Conservation (phyloP, 352 stramenopile species). For the Phytophthora tentaculata region DNA sequence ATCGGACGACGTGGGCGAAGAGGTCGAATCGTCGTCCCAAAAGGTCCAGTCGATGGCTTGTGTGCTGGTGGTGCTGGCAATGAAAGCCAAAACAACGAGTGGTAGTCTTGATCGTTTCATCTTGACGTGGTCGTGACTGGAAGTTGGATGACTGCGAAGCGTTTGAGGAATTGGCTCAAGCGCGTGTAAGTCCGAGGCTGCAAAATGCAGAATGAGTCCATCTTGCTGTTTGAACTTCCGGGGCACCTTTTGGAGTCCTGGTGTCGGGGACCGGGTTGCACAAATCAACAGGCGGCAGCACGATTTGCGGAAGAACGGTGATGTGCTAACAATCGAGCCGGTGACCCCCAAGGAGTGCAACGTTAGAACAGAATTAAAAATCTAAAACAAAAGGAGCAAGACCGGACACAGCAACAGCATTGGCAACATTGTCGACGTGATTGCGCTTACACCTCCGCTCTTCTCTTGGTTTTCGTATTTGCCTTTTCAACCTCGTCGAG, state of each 20-base stretch:
- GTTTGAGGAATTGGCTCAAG: conserved; percentile 6
- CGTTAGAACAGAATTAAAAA: conserved; percentile 21
- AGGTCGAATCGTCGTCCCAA: conserved; percentile 31
- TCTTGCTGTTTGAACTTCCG: conserved; percentile 11
- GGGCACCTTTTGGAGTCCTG: conserved; percentile 8
- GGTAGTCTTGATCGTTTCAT: conserved; percentile 4
- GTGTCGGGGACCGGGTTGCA: conserved; percentile 8
- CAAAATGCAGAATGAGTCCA: conserved; percentile 36
- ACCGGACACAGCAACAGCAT: neutral
- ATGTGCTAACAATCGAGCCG: conserved; percentile 36
- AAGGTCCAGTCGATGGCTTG: conserved; percentile 42
- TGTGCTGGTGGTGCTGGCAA: conserved; percentile 27
- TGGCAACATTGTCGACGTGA: neutral
- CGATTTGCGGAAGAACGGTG: conserved; percentile 34
- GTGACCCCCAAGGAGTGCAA: conserved; percentile 14
- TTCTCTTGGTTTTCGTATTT: conserved; percentile 12
- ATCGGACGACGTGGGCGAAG: neutral
- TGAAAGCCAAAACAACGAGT: conserved; percentile 13
- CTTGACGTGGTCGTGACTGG: neutral
- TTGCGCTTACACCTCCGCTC: neutral
- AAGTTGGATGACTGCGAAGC: neutral
- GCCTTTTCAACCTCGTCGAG: conserved; percentile 3
- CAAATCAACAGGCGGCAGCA: conserved; percentile 13
- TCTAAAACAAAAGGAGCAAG: conserved; percentile 7
- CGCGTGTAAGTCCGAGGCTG: conserved; percentile 18